These are phyloP conservation scores for Gryganskiella cystojenkinii DNA, from an alignment of 192 early-diverging fungal species.

Conservation along the genomic window DNA sequence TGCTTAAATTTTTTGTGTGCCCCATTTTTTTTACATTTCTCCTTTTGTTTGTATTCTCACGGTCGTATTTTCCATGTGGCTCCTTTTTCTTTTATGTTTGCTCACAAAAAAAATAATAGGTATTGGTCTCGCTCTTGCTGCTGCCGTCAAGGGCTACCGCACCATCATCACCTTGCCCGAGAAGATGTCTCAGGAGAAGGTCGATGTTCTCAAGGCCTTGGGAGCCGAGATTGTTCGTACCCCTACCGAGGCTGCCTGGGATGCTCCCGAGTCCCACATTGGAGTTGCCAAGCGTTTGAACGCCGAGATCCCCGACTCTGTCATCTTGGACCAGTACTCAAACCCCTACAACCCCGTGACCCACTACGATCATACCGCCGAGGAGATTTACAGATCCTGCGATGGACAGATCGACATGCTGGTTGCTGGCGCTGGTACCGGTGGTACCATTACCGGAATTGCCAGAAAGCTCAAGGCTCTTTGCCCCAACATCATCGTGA, in stretches of 20 bases:
- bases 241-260: constrained; percentile 99
- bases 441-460: constrained; percentile 96
- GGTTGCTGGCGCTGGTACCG: constrained; percentile 95
- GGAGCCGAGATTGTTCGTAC: constrained; percentile 99
- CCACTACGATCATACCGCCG: constrained; percentile 95
- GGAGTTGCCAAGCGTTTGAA: constrained; percentile 94
- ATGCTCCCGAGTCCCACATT: constrained; percentile 98
- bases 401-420: constrained; percentile 96
- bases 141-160: constrained; percentile 98
- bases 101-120: constrained; percentile 6
- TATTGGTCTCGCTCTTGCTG: constrained; percentile 96
- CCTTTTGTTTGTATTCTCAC: not conserved
- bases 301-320: constrained; percentile 94
- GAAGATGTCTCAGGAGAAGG: constrained; percentile 99
- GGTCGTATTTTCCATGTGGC: too few relatives aligned
- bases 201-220: constrained; percentile 96
- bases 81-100: too few relatives aligned
- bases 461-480: constrained; percentile 96
- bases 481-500: constrained; percentile 76
- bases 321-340: constrained; percentile 97
- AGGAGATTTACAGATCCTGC: constrained; percentile 83
- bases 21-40: not conserved
- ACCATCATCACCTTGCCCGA: constrained; percentile 99
- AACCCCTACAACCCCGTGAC: constrained; percentile 99
- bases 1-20: too few relatives aligned